Evolutionary conservation across 2,329 filamentous ascomycete genomes (phyloP).

Genomic region (Mycosphaerella sp.): DNA sequence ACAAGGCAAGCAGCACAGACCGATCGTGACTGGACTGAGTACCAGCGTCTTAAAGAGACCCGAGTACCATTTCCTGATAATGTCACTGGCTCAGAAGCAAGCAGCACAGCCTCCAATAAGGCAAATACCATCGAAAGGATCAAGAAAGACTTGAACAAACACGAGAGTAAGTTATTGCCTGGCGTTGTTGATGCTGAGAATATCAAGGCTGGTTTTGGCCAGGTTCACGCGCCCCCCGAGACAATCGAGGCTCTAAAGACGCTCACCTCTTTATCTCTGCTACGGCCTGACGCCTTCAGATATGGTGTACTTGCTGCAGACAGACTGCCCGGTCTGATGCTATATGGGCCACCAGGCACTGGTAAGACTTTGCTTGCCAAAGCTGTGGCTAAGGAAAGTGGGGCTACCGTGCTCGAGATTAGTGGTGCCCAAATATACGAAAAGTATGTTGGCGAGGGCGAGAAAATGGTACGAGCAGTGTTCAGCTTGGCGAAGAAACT

Average conservation of each 20-base stretch:
- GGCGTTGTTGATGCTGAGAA: constrained; percentile 76
- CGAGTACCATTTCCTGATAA: not conserved
- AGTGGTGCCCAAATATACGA: constrained; percentile 89
- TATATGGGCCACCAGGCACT: constrained; percentile 91
- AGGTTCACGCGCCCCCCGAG: constrained; percentile 75
- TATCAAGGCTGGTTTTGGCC: constrained; percentile 78
- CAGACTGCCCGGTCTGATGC: constrained; percentile 83
- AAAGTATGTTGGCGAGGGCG: constrained; percentile 92
- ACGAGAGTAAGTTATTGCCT: constrained; percentile 75
- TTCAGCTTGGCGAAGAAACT: constrained; percentile 89
- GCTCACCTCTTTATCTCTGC: constrained; percentile 77
- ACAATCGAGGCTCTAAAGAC: constrained; percentile 85
- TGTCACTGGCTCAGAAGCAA: not conserved
- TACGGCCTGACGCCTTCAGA: constrained; percentile 87
- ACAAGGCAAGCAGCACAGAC: constrained; percentile 22
- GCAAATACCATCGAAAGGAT: constrained; percentile 39
- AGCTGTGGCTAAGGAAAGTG: constrained; percentile 58
- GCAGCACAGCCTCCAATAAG: not conserved
- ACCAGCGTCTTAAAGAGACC: constrained; percentile 6
- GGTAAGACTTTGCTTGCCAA: constrained; percentile 76
- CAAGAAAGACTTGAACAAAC: constrained; percentile 58
- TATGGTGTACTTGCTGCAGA: constrained; percentile 91
- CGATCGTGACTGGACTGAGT: constrained; percentile 14
- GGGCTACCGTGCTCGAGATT: constrained; percentile 71
- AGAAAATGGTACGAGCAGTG: constrained; percentile 91